These are phyloP conservation scores for Phlyctochytrium bullatum DNA, from an alignment of 192 early-diverging fungal genomes.

Conservation along the genomic window DNA sequence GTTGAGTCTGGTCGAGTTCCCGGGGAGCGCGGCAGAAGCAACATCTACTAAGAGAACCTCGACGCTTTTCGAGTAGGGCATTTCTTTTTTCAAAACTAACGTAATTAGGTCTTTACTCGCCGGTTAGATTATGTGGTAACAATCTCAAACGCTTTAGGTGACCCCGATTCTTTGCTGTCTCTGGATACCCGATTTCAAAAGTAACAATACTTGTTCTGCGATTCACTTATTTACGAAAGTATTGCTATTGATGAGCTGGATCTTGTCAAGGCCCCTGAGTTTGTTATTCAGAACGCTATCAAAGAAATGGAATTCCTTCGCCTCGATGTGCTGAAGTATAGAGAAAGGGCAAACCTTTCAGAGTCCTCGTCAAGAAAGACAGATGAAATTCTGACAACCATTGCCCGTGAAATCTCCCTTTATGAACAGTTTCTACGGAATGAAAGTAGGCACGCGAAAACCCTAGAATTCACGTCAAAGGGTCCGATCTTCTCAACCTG, in stretches of 20 bases:
- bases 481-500: constrained; percentile 9
- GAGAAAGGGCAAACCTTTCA: background rate
- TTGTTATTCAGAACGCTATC: constrained; percentile 6
- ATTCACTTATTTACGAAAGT: background rate
- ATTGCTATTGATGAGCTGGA: constrained; percentile 11
- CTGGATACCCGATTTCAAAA: constrained; percentile 1
- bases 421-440: constrained; percentile 40
- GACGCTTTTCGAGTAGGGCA: background rate
- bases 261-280: constrained; percentile 10
- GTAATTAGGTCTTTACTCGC: background rate
- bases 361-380: background rate
- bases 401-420: constrained; percentile 28
- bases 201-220: background rate
- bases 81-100: background rate
- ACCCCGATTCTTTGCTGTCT: constrained; percentile 2
- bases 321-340: background rate
- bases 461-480: background rate
- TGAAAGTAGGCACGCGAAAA: too few relatives aligned
- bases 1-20: too few relatives aligned
- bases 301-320: background rate
- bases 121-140: background rate
- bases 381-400: constrained; percentile 23
- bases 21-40: too few relatives aligned
- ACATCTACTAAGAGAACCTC: constrained; percentile 1
- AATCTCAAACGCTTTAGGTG: background rate